A percentile compares a stretch with the other conserved stretches of the same genome.
Evolutionary conservation across 148 eudicot species (phyloP).

Genomic region (Euryodendron excelsum): DNA sequence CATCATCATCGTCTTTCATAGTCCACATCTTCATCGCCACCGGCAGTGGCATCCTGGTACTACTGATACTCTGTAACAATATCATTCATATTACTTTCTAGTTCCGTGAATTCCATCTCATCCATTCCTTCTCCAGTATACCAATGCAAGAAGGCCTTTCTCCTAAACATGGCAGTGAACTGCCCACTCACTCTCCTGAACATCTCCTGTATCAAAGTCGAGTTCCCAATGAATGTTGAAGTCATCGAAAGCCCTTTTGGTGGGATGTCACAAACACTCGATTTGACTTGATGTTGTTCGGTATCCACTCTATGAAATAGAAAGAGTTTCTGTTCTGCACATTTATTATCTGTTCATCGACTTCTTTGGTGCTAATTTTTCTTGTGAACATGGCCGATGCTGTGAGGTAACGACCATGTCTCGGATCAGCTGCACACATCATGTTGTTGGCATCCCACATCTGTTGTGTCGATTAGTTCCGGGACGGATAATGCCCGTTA

Average conservation of each 20-base stretch:
- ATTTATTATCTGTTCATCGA: slow-evolving; percentile 24
- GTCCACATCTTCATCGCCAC: slow-evolving; percentile 11
- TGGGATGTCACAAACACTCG: slow-evolving; percentile 31
- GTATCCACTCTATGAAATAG: slow-evolving; percentile 35
- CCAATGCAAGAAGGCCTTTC: slow-evolving; percentile 28
- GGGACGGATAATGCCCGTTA: slow-evolving; percentile 20
- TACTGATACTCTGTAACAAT: slow-evolving; percentile 27
- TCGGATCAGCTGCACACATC: slow-evolving; percentile 43
- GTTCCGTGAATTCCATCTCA: slow-evolving; percentile 24
- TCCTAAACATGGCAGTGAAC: slow-evolving; percentile 24
- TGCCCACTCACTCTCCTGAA: slow-evolving; percentile 26
- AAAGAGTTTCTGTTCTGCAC: slow-evolving; percentile 31
- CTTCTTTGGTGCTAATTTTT: slow-evolving; percentile 31
- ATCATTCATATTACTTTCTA: slow-evolving; percentile 27
- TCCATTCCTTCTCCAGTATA: slow-evolving; percentile 29
- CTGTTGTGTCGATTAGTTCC: slow-evolving; percentile 26
- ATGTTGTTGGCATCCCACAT: slow-evolving; percentile 47
- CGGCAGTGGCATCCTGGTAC: slow-evolving; percentile 25
- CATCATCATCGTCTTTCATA: slow-evolving; percentile 19
- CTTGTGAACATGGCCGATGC: slow-evolving; percentile 31
- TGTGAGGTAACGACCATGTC: slow-evolving; percentile 31
- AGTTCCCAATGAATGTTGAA: slow-evolving; percentile 24
- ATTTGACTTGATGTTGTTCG: slow-evolving; percentile 35
- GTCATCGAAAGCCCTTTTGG: slow-evolving; percentile 28
- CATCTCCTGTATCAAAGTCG: slow-evolving; percentile 27